phyloP scores from a whole-genome alignment of 1,284 basidiomycete genomes.

The Cryptococcus sp. region DNA sequence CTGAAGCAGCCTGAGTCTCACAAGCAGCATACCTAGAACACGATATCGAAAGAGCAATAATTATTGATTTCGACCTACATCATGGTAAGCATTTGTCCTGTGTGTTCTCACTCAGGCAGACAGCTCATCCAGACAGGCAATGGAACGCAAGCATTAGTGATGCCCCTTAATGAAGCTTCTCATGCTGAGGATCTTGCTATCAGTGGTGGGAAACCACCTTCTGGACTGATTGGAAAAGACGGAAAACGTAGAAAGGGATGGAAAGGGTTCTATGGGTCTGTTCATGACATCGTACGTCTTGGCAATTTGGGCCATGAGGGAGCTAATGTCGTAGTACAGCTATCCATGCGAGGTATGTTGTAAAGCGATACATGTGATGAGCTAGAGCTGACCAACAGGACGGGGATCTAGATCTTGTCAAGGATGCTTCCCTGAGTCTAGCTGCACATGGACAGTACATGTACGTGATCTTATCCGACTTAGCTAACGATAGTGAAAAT shows the following conservation, averaged over 20 bases:
- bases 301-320: not conserved
- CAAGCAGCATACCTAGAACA: conserved; percentile 70
- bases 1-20: not conserved
- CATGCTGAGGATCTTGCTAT: conserved; percentile 62
- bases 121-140: conserved; percentile 58
- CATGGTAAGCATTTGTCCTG: conserved; percentile 50
- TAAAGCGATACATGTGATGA: not conserved
- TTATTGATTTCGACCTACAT: conserved; percentile 92
- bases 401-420: conserved; percentile 69
- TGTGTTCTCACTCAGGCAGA: not conserved
- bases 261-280: conserved; percentile 77
- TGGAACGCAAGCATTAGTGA: conserved; percentile 85
- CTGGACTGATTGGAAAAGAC: conserved; percentile 42
- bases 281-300: conserved; percentile 72
- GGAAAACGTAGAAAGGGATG: conserved; percentile 52
- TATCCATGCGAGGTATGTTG: conserved; percentile 79
- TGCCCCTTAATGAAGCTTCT: conserved; percentile 87
- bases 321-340: conserved; percentile 52
- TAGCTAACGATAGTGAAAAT: conserved; percentile 56
- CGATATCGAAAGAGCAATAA: conserved; percentile 70
- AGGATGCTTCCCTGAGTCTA: conserved; percentile 78
- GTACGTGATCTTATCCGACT: conserved; percentile 24
- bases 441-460: conserved; percentile 85
- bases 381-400: conserved; percentile 54
- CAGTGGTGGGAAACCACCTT: conserved; percentile 43